Evolutionary conservation across 345 rosid genomes (phyloP), one percentile per base, ranked within the genome.

Genomic region (Citrus glauca): DNA sequence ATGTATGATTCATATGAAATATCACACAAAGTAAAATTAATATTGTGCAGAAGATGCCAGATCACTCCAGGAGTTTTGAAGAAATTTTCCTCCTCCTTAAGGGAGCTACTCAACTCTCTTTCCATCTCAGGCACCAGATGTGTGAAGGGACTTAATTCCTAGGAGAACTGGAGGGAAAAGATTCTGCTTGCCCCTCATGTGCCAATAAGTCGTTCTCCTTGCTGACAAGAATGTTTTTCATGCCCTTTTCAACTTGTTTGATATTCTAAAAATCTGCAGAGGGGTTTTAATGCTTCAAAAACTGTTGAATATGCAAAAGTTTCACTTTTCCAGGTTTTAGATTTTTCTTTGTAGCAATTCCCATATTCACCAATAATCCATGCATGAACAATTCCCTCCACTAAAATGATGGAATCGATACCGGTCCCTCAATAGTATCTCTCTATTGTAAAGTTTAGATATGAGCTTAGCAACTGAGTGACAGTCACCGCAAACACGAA

Each of bases 351-450:
- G 30, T 4, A 37, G 7, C 24, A 17, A 53, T n/a, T 17, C n/a
- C 53, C 56, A n/a, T 60, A 48, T 60, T 90, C 82, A 92, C 94
- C 92, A 90, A 72, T 86, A 92, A 82, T 89, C 96, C 70, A 77
- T 87, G 80, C 96, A 92, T 5, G 94, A 92, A 80, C 96, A 90
- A 27, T 87, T 73, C 9, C 96, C 94, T 37, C 77, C 75, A 55
- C 85, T 88, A 71, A 92, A 92, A 84, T 86, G 92, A 75, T 92
- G 96, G 82, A 90, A 92, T 38, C 93, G 69, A 76, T 87, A 90
- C 55, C 93, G 66, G 55, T 92, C 92, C 68, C 94, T 83, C 67
- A 92, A 82, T 71, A 89, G 42, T 10, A 92, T 89, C 78, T 92
- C 91, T 76, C 89, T 84, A 25, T 85, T 64, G 71, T 91, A 90